Base-by-base conservation (phyloP, 495 filamentous ascomycete species). In the Sporormia fimetaria region DNA sequence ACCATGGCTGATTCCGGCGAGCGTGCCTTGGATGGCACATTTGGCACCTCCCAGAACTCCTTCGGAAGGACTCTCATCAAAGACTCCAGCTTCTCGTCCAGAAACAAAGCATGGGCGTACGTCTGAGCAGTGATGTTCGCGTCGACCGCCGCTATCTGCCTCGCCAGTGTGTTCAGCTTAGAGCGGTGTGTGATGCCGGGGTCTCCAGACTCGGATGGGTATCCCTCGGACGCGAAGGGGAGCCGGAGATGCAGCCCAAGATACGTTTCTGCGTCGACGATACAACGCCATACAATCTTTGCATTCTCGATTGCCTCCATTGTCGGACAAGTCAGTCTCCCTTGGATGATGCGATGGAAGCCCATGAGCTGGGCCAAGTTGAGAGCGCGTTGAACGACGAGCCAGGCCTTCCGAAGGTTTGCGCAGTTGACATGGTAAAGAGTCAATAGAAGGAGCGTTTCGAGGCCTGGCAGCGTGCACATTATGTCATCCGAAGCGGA, bases 291-390 rank as follows among this genome's bases (percentile, higher is more conserved):
- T 3, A 44, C 14, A 15, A 20, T 29, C 30, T 40, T 43, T 17
- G 47, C 32, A 1, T 21, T 14, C 26, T 51, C 40, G 6, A 51
- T 33, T 2, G 36, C 34, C 29, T 40, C 41, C 16, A 40, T 18
- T 7, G 25, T 27, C 6, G 47, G 47, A 1, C 34, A 24, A 4
- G 17, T 37, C n/a, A 35, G 12, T n/a, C 5, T 27, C 3, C 23
- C 16, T 31, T 45, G 40, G 10, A 51, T 33, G 41, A 51, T 51
- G 16, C 47, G 47, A 27, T 51, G 47, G 25, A 51, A 41, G 2
- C 47, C 47, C 47, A 51, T 51, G 10, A 51, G 47, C n/a, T 51
- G 47, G 6, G 47, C 47, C 4, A 51, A 30, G 25, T 51, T 51
- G 10, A 51, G 12, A 1, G 38, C 47, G 6, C 47, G 40, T 16